Base-by-base conservation (phyloP, 345 rosid species). In the Odontarrhena argentea region DNA sequence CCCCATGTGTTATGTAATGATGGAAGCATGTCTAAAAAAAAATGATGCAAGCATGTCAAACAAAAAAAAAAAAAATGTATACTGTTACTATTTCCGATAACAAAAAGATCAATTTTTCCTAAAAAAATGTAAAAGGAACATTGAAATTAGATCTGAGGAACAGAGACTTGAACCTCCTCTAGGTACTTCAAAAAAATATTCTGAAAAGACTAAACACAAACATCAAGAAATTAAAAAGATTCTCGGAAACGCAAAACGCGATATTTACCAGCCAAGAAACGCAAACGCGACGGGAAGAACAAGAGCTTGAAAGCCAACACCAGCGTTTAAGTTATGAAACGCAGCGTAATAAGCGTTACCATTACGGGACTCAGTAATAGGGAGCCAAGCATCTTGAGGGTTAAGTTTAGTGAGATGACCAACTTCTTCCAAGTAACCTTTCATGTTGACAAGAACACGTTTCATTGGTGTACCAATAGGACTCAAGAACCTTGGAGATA, bases 281-380 rank as follows among this genome's bases (percentile, higher is more conserved):
- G 98, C 83, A 64, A 93, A 93, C 61, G 97, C 97, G 52, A 93
- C 96, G 50, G 98, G 98, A 65, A 93, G 78, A 70, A 90, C 75
- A 13, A 93, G 85, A 47, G 98, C 98, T 80, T 93, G 98, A 55
- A 93, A 93, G 15, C 98, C 98, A 67, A 93, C 81, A 18, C 98
- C 98, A 48, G 97, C 98, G 71, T 93, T 93, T 13, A 93, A 81
- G 62, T 93, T 93, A 62, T 93, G 98, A 82, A 93, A 93, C 44
- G 98, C 98, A 8, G 98, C 94, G 79, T 93, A 93, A 55, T 93
- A 89, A 68, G 98, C 97, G 69, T 93, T 93, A n/a, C 97, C 98
- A 34, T 93, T 93, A 32, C 98, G 87, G 15, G 98, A 93, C 76
- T 93, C 97, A 0, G 98, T 93, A 54, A 93, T 93, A 10, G 97